Base-by-base conservation (phyloP, 148 eudicot genomes). In the Fagopyrum tataricum region DNA sequence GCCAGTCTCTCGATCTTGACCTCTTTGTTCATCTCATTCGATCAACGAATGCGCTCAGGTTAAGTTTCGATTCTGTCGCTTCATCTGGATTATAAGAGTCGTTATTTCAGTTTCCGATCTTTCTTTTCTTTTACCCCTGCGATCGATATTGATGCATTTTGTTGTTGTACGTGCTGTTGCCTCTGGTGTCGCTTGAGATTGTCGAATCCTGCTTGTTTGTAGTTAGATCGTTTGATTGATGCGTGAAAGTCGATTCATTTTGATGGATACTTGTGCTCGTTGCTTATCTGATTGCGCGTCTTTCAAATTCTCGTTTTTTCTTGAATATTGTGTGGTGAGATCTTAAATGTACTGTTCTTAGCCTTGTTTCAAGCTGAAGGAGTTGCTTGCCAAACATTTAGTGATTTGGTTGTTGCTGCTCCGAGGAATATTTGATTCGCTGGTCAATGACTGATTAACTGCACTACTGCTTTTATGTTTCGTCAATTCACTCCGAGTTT, bases 191-290 rank as follows among this genome's bases (percentile, higher is more conserved):
- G 1, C 8, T 21, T 53, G 20, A 3, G 9, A 58, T 61, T 26
- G 26, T 23, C 67, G n/a, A 61, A 24, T 61, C 17, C 58, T 17
- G 58, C 58, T 20, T 53, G 17, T 6, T 58, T 24, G 67, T 26
- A 61, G 41, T 61, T 26, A 61, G 67, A 61, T 61, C 67, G 13
- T 15, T 4, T 61, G 67, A 61, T 61, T 61, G 67, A 61, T 21
- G 42, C 42, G 4, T 40, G 14, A 55, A 26, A 0, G 13, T 26
- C 41, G 13, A 13, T 61, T 31, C 7, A 61, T 61, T 24, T 20
- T 21, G 55, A 14, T 6, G 4, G 15, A 13, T 3, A 14, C 0
- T 49, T 49, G 8, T 49, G 14, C 5, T 56, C 23, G 62, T 56
- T 61, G 42, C 31, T 12, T 40, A 24, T 61, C 64, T 23, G 64